These are phyloP conservation scores for Penicillium daleae DNA, from an alignment of 495 filamentous ascomycete genomes.

Conservation along the genomic window DNA sequence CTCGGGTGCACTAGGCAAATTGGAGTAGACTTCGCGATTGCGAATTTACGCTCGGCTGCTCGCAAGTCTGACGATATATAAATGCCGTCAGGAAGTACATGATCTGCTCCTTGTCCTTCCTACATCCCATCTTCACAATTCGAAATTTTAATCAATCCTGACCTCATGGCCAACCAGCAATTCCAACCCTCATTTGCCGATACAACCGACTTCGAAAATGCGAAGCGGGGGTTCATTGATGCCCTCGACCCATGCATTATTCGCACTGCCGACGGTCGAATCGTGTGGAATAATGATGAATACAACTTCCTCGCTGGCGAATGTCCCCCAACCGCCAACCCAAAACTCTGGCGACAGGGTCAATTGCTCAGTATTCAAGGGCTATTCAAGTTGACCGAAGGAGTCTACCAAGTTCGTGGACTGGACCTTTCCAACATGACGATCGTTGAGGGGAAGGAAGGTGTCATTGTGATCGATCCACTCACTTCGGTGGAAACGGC, in stretches of 20 bases:
- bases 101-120: background rate
- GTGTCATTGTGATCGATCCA: conserved; percentile 1
- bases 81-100: background rate
- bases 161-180: conserved; percentile 4
- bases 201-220: conserved; percentile 24
- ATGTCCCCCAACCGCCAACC: conserved; percentile 25
- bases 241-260: conserved; percentile 21
- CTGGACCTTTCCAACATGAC: conserved; percentile 5
- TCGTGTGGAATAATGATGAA: conserved; percentile 26
- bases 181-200: conserved; percentile 22
- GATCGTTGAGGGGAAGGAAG: conserved; percentile 6
- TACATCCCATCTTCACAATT: background rate
- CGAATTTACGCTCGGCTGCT: background rate
- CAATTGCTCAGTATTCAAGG: background rate
- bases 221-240: conserved; percentile 24
- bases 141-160: background rate
- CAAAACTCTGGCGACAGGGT: conserved; percentile 25
- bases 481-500: conserved; percentile 1
- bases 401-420: background rate
- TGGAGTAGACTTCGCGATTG: conserved; percentile 9
- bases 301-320: conserved; percentile 24
- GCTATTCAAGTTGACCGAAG: background rate
- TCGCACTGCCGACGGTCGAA: conserved; percentile 5
- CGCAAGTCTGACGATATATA: background rate
- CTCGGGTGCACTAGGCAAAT: conserved; percentile 2